Percentiles rank a stretch among this genome's conserved stretches.
phyloP scores from a whole-genome alignment of 441 rosid species.

The Pelargonium fulgidum region DNA sequence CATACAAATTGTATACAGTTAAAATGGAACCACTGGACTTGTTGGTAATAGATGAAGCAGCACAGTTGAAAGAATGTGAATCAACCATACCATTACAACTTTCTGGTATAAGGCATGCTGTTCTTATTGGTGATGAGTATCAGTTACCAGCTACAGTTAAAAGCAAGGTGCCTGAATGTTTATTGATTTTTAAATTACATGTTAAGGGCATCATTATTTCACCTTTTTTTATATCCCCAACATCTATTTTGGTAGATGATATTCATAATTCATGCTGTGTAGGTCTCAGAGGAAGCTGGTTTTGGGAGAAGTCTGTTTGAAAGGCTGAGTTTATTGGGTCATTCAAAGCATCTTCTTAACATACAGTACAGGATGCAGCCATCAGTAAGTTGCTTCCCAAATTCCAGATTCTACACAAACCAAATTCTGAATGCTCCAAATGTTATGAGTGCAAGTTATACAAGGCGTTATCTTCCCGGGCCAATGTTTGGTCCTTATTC shows the following conservation, averaged over 20 bases:
- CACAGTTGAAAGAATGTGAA: slow-evolving; percentile 25
- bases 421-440: slow-evolving; percentile 11
- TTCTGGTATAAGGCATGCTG: slow-evolving; percentile 16
- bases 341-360: slow-evolving; percentile 13
- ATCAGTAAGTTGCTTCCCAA: slow-evolving; percentile 11
- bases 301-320: slow-evolving; percentile 17
- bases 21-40: slow-evolving; percentile 12
- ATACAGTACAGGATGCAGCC: slow-evolving; percentile 18
- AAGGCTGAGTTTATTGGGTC: slow-evolving; percentile 9
- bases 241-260: neutral
- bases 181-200: neutral
- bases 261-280: neutral
- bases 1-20: slow-evolving; percentile 15
- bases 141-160: slow-evolving; percentile 15
- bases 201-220: neutral
- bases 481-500: slow-evolving; percentile 17
- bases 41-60: slow-evolving; percentile 23
- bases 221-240: neutral
- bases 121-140: slow-evolving; percentile 14
- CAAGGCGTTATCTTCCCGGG: slow-evolving; percentile 1
- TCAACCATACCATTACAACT: slow-evolving; percentile 22
- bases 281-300: slow-evolving; percentile 18
- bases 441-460: neutral
- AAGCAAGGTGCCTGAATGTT: slow-evolving; percentile 14
- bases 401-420: slow-evolving; percentile 5